Evolutionary conservation across 768 basidiomycete species (phyloP).

Genomic region (Sporobolomyces roseus): DNA sequence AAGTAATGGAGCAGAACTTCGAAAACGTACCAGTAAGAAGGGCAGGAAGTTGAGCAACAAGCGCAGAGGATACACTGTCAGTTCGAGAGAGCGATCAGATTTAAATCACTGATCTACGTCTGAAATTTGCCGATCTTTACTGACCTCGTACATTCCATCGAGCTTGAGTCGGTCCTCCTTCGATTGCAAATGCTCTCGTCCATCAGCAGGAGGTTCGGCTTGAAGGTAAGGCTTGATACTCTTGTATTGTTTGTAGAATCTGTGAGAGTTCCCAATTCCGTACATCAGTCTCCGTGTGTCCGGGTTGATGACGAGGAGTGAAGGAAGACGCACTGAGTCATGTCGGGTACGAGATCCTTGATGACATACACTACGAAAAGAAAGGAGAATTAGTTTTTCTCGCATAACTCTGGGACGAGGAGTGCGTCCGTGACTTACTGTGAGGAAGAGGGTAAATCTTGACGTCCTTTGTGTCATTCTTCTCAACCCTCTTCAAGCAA

Average conservation of each 20-base stretch:
- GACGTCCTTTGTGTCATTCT: constrained; percentile 67
- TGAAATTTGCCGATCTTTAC: constrained; percentile 7
- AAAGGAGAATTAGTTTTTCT: not conserved
- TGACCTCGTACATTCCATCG: constrained; percentile 83
- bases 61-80: constrained; percentile 62
- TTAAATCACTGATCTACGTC: too few species aligned
- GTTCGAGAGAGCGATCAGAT: too few species aligned
- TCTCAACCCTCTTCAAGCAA: constrained; percentile 91
- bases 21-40: constrained; percentile 52
- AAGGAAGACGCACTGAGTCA: constrained; percentile 51
- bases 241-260: constrained; percentile 99
- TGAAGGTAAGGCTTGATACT: constrained; percentile 73
- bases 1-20: not conserved
- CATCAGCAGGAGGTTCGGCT: constrained; percentile 33
- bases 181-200: constrained; percentile 76
- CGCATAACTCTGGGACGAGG: not conserved
- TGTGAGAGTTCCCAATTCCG: constrained; percentile 56
- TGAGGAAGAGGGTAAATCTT: constrained; percentile 98
- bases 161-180: constrained; percentile 89
- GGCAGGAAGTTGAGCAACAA: constrained; percentile 96
- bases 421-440: constrained; percentile 62
- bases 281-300: constrained; percentile 54
- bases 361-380: constrained; percentile 83
- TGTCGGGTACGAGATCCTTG: constrained; percentile 84
- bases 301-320: constrained; percentile 1